Percentiles rank a stretch among this genome's conserved stretches.
phyloP scores from a whole-genome alignment of 2,329 filamentous ascomycete species.

The Talaromyces funiculosus region DNA sequence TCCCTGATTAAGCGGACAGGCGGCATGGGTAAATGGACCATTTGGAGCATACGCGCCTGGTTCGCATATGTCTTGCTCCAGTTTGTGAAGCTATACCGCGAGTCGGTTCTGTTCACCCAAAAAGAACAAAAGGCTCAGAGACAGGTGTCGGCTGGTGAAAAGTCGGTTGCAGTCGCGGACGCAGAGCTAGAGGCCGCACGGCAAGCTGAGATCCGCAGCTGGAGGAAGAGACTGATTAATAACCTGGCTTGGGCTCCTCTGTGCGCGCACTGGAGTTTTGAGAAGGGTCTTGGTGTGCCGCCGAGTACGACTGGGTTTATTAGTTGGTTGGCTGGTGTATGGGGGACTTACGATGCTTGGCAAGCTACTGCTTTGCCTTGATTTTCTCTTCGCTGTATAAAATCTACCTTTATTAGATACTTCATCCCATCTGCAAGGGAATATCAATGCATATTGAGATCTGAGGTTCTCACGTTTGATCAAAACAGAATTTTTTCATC shows the following conservation, averaged over 20 bases:
- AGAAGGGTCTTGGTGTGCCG: constrained; percentile 56
- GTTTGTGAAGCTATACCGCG: constrained; percentile 58
- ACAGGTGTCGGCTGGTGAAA: constrained; percentile 18
- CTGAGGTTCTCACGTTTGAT: neutral
- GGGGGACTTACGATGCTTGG: constrained; percentile 44
- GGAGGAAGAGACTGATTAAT: constrained; percentile 57
- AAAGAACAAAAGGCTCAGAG: constrained; percentile 24
- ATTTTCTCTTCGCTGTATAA: neutral
- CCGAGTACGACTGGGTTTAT: constrained; percentile 55
- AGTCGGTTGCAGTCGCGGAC: constrained; percentile 1
- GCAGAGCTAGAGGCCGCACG: constrained; percentile 27
- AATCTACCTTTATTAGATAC: neutral
- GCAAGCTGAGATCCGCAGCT: constrained; percentile 47
- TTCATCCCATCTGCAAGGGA: neutral
- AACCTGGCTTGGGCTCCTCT: constrained; percentile 75
- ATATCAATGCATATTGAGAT: neutral
- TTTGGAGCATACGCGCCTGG: constrained; percentile 77
- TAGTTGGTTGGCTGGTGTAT: constrained; percentile 48
- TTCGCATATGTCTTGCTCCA: constrained; percentile 71
- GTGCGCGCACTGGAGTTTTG: constrained; percentile 75
- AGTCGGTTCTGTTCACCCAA: constrained; percentile 31
- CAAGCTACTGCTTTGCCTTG: constrained; percentile 28
- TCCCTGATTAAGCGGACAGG: constrained; percentile 37
- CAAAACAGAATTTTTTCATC: constrained; percentile 1
- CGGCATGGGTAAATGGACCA: constrained; percentile 56